Conservation (phyloP, 1,284 basidiomycete species). For the Phlebopus sp. region DNA sequence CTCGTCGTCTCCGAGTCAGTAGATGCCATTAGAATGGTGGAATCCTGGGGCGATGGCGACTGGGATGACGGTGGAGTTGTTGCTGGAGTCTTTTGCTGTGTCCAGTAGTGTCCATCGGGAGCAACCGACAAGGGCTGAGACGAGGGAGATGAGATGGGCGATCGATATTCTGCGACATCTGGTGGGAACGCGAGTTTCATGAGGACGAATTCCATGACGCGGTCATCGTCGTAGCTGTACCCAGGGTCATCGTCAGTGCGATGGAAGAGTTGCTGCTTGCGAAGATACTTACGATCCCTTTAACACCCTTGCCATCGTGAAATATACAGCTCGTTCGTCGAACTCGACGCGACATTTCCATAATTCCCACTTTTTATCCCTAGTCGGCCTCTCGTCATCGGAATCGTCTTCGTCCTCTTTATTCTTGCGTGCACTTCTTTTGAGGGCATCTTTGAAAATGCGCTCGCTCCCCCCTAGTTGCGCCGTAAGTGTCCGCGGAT, state of each 20-base stretch:
- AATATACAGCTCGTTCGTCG: conserved; percentile 65
- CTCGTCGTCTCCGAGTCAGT: conserved; percentile 10
- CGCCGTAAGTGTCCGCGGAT: conserved; percentile 36
- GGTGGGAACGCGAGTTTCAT: conserved; percentile 51
- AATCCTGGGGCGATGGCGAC: conserved; percentile 26
- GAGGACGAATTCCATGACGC: conserved; percentile 55
- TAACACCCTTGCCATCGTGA: conserved; percentile 68
- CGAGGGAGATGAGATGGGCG: conserved; percentile 17
- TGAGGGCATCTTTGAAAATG: conserved; percentile 10
- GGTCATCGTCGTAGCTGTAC: conserved; percentile 40
- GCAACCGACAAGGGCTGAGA: conserved; percentile 17
- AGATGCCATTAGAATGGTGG: conserved; percentile 18
- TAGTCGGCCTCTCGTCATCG: conserved; percentile 2
- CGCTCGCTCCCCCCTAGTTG: conserved; percentile 7
- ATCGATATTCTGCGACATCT: conserved; percentile 30
- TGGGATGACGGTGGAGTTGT: conserved; percentile 28
- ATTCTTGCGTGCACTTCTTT: conserved; percentile 7
- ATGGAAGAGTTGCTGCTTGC: not conserved
- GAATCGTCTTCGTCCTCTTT: conserved; percentile 13
- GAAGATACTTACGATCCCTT: conserved; percentile 44
- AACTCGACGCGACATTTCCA: conserved; percentile 78
- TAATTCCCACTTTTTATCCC: conserved; percentile 55
- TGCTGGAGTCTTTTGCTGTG: conserved; percentile 26
- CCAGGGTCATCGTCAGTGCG: conserved; percentile 6
- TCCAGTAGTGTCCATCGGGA: conserved; percentile 15